A percentile compares a stretch with the other conserved stretches of the same genome.
Conservation (phyloP, 2,329 filamentous ascomycete species). For the Lecanicillium sp. region DNA sequence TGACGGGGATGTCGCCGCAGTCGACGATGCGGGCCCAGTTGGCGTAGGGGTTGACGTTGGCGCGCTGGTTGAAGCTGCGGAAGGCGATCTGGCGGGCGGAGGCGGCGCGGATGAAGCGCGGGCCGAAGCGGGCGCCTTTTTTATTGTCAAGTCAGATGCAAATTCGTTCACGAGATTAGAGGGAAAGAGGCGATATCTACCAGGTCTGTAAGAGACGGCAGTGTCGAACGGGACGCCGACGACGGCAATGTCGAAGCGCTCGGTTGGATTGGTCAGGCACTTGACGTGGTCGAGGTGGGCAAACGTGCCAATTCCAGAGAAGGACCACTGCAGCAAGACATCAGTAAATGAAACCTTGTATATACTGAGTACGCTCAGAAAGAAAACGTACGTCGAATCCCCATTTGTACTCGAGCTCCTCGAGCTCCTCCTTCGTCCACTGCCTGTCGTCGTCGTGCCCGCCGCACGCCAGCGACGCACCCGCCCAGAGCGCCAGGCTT, state of each 20-base stretch:
- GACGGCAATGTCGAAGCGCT: constrained; percentile 64
- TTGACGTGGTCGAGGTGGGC: constrained; percentile 64
- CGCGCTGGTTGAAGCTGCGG: constrained; percentile 73
- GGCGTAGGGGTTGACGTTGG: constrained; percentile 77
- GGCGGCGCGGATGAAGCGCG: constrained; percentile 78
- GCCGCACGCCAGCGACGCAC: constrained; percentile 23
- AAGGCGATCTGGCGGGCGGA: constrained; percentile 75
- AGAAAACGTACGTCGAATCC: constrained; percentile 43
- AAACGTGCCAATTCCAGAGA: constrained; percentile 69
- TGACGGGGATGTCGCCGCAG: constrained; percentile 85
- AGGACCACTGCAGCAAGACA: constrained; percentile 36
- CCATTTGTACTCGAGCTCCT: constrained; percentile 52
- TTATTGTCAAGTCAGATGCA: background rate
- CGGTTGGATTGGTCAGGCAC: constrained; percentile 60
- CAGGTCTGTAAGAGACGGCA: constrained; percentile 63
- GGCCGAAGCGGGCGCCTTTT: constrained; percentile 70
- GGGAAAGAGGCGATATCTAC: constrained; percentile 30
- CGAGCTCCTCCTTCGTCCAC: constrained; percentile 45
- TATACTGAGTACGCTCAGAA: background rate
- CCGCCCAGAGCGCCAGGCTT: constrained; percentile 23
- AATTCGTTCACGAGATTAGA: background rate
- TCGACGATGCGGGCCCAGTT: constrained; percentile 78
- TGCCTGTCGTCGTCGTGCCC: constrained; percentile 31
- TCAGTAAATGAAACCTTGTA: background rate
- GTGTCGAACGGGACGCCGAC: constrained; percentile 71